Percentiles rank a stretch among this genome's conserved stretches.
Conservation (phyloP, 2,329 filamentous ascomycete species). For the Domatiomyces catenatus region DNA sequence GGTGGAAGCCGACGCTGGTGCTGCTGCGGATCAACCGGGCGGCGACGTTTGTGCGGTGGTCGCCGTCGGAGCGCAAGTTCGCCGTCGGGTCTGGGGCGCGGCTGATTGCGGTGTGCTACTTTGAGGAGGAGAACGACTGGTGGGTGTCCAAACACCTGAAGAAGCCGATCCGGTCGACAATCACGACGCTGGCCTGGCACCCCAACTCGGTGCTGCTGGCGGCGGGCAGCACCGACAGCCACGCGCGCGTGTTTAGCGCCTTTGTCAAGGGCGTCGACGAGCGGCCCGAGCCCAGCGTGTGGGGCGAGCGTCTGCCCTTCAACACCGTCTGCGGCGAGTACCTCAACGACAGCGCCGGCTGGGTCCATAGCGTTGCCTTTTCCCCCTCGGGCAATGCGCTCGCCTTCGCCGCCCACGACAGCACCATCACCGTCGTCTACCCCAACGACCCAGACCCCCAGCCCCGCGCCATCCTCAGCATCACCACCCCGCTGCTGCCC, state of each 20-base stretch:
- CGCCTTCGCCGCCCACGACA: conserved; percentile 88
- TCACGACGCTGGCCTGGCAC: conserved; percentile 91
- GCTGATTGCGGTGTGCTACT: conserved; percentile 94
- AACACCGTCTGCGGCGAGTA: conserved; percentile 97
- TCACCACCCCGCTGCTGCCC: conserved; percentile 77
- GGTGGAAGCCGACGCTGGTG: conserved; percentile 89
- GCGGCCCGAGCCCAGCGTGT: conserved; percentile 69
- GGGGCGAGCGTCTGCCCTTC: conserved; percentile 92
- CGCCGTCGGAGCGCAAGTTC: conserved; percentile 91
- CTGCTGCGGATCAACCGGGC: conserved; percentile 93
- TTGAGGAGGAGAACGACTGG: conserved; percentile 99
- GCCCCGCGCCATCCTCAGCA: conserved; percentile 74
- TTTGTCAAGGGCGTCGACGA: conserved; percentile 93
- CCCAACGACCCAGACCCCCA: conserved; percentile 81
- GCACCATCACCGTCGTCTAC: conserved; percentile 92
- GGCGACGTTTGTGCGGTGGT: conserved; percentile 94
- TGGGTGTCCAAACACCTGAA: conserved; percentile 99
- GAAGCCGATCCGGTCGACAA: conserved; percentile 95
- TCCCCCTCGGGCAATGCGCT: conserved; percentile 85
- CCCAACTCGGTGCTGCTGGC: conserved; percentile 92
- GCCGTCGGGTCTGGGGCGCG: conserved; percentile 91
- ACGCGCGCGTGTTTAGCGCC: conserved; percentile 83
- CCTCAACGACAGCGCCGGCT: conserved; percentile 88
- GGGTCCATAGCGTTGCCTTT: conserved; percentile 88
- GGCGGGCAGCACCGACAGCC: conserved; percentile 91